Evolutionary conservation across 139 green algal species (phyloP).

Genomic region (Asterochloris sp.): DNA sequence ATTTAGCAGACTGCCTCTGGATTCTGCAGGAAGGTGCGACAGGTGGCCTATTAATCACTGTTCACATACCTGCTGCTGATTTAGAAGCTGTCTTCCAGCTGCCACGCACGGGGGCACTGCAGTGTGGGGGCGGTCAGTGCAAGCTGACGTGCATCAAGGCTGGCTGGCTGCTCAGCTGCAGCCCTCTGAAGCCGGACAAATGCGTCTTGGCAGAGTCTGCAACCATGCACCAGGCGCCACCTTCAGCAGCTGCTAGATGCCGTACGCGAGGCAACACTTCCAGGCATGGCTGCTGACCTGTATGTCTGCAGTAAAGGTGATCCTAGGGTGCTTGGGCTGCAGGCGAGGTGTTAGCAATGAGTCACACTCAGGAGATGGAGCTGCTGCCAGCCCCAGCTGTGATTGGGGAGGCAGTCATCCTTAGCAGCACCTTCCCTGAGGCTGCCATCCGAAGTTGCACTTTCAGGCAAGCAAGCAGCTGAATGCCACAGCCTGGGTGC

Average conservation of each 20-base stretch:
- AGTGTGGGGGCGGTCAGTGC: no score
- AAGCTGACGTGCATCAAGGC: no score
- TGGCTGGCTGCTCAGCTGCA: no score
- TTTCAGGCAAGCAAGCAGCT: not conserved
- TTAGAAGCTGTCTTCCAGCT: no score
- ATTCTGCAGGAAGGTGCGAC: constrained; percentile 25
- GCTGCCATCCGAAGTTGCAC: constrained; percentile 8
- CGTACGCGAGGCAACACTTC: no score
- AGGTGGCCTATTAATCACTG: not conserved
- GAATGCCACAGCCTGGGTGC: not conserved
- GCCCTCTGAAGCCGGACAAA: no score
- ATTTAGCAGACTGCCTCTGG: constrained; percentile 31
- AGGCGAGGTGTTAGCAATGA: constrained; percentile 15
- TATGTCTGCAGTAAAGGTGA: not conserved
- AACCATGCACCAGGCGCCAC: no score
- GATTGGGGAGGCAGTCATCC: constrained; percentile 13
- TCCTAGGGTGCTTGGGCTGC: not conserved
- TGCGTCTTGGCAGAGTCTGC: no score
- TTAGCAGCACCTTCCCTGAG: not conserved
- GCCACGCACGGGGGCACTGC: no score
- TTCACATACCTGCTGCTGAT: no score
- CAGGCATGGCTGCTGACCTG: no score
- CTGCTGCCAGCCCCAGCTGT: constrained; percentile 15
- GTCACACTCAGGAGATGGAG: constrained; percentile 5
- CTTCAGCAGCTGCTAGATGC: no score